Evolutionary conservation across 352 stramenopile genomes (phyloP).

Genomic region (Globisporangium barbulae): DNA sequence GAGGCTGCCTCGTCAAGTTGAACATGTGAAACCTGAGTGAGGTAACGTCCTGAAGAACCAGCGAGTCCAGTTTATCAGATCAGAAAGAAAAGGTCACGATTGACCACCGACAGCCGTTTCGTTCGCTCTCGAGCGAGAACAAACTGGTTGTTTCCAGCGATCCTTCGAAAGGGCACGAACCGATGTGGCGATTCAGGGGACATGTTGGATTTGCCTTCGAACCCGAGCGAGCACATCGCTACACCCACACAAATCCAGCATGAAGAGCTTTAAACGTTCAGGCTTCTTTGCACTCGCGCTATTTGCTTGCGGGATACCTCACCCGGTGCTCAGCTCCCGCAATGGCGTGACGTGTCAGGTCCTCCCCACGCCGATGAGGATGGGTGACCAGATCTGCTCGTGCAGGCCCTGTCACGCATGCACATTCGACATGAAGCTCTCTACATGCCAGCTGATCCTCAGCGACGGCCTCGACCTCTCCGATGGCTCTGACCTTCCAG

Average conservation of each 20-base stretch:
- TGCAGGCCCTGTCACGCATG: constrained; percentile 38
- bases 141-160: no score
- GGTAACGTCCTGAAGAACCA: neutral
- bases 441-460: constrained; percentile 20
- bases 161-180: no score
- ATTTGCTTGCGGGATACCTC: neutral
- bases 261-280: neutral
- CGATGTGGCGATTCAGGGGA: neutral
- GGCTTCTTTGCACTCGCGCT: neutral
- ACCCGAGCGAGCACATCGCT: neutral
- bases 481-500: constrained; percentile 19
- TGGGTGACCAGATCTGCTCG: constrained; percentile 24
- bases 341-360: constrained; percentile 10
- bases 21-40: no score
- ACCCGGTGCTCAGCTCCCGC: neutral
- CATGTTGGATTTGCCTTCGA: neutral
- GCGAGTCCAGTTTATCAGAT: neutral
- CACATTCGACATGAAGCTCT: constrained; percentile 17
- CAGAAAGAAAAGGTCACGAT: no score
- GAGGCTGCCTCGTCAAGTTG: no score
- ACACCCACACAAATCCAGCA: neutral
- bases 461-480: constrained; percentile 14
- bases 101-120: neutral
- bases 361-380: constrained; percentile 13
- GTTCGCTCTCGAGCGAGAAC: no score